These are phyloP conservation scores for Rhodomyrtus psidioides DNA, from an alignment of 441 rosid species.

Conservation along the genomic window DNA sequence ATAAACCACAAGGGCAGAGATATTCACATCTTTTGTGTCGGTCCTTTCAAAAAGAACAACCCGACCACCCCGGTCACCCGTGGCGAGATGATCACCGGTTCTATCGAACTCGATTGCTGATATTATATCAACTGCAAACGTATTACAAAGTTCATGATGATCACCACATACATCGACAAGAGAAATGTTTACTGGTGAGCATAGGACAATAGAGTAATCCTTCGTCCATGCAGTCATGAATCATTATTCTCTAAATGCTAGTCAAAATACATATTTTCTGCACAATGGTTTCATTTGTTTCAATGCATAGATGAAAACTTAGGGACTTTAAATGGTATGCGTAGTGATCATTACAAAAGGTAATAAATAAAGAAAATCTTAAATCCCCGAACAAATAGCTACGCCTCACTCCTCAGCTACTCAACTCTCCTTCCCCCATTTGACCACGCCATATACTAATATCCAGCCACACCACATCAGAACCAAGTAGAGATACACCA, in stretches of 20 bases:
- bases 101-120: slow-evolving; percentile 94
- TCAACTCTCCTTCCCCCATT: not conserved
- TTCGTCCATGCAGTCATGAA: not conserved
- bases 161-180: not conserved
- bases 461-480: not conserved
- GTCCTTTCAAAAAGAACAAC: slow-evolving; percentile 92
- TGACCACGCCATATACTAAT: not conserved
- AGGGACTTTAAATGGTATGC: not conserved
- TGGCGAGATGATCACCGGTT: slow-evolving; percentile 85
- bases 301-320: not conserved
- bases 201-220: not conserved
- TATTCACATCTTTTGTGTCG: slow-evolving; percentile 60
- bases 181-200: not conserved
- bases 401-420: not conserved
- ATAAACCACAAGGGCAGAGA: not conserved
- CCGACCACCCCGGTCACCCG: slow-evolving; percentile 97
- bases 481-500: not conserved
- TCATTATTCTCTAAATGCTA: not conserved
- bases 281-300: not conserved
- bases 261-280: not conserved
- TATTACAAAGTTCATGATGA: slow-evolving; percentile 8
- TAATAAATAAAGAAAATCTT: not conserved
- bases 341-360: not conserved
- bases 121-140: slow-evolving; percentile 78
- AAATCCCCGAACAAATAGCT: not conserved